Conservation (phyloP, 176 grass and related monocot species). For the Oryza officinalis region DNA sequence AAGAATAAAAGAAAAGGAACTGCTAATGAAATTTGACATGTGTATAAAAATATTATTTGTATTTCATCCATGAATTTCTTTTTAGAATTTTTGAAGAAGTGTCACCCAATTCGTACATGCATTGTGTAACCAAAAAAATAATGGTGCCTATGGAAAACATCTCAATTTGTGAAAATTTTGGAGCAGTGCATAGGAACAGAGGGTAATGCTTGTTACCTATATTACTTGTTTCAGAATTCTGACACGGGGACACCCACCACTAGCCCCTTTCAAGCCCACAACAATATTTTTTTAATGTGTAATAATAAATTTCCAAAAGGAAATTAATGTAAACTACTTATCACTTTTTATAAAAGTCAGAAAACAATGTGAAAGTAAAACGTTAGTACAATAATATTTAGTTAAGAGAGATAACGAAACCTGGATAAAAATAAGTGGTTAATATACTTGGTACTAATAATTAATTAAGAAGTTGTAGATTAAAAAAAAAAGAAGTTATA, state of each 20-base stretch:
- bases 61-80: not conserved
- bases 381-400: not conserved
- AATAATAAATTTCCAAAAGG: not conserved
- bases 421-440: not conserved
- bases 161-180: not conserved
- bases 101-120: not conserved
- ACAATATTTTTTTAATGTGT: slow-evolving; percentile 2
- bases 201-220: not conserved
- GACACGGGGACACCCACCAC: not conserved
- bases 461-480: not conserved
- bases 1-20: not conserved
- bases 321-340: not conserved
- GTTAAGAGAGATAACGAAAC: slow-evolving; percentile 9
- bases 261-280: not conserved
- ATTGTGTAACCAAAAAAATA: not conserved
- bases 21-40: not conserved
- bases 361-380: slow-evolving; percentile 5
- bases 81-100: not conserved
- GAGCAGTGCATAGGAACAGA: not conserved
- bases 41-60: not conserved
- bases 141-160: not conserved
- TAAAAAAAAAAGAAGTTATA: not conserved
- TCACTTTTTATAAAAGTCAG: not conserved
- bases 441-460: not conserved
- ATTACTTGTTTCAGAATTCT: not conserved